Conservation (phyloP, 345 rosid genomes). For the Kandelia obovata region DNA sequence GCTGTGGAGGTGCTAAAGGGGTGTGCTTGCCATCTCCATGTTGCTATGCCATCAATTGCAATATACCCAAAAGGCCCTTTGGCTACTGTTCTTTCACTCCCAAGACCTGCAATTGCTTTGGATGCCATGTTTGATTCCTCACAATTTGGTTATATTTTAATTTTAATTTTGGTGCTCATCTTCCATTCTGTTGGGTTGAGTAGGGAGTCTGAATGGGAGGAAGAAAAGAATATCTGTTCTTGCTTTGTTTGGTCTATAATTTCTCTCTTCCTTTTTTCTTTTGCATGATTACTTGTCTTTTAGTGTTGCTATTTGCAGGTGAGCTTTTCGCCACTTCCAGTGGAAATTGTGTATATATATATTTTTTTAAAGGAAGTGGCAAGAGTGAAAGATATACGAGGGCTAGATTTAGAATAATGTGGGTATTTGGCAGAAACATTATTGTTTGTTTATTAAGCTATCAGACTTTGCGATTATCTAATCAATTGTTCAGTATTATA, state of each 20-base stretch:
- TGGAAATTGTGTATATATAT: conserved; percentile 34
- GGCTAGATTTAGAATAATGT: conserved; percentile 21
- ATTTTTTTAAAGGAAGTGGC: conserved; percentile 22
- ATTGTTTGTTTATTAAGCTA: conserved; percentile 14
- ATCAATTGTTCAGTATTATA: conserved; percentile 13
- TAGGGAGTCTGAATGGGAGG: conserved; percentile 36
- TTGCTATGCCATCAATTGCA: conserved; percentile 95
- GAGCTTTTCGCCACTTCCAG: conserved; percentile 25
- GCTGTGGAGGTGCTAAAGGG: conserved; percentile 88
- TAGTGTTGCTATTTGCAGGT: neutral
- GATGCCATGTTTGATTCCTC: conserved; percentile 65
- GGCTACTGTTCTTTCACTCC: conserved; percentile 98
- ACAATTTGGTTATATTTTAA: conserved; percentile 6
- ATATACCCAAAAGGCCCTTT: conserved; percentile 93
- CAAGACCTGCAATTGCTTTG: conserved; percentile 88
- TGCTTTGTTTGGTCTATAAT: conserved; percentile 53
- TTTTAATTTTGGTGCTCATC: conserved; percentile 16
- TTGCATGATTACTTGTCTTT: conserved; percentile 13
- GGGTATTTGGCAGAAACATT: conserved; percentile 24
- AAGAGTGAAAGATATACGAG: conserved; percentile 8
- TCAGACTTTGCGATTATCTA: conserved; percentile 18
- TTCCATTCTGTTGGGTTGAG: conserved; percentile 31
- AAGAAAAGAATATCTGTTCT: conserved; percentile 50
- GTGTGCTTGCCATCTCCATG: conserved; percentile 85
- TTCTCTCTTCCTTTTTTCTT: conserved; percentile 24